A percentile compares a stretch with the other conserved stretches of the same genome.
phyloP scores from a whole-genome alignment of 2,329 filamentous ascomycete genomes.

The Paecilomyces niveus region DNA sequence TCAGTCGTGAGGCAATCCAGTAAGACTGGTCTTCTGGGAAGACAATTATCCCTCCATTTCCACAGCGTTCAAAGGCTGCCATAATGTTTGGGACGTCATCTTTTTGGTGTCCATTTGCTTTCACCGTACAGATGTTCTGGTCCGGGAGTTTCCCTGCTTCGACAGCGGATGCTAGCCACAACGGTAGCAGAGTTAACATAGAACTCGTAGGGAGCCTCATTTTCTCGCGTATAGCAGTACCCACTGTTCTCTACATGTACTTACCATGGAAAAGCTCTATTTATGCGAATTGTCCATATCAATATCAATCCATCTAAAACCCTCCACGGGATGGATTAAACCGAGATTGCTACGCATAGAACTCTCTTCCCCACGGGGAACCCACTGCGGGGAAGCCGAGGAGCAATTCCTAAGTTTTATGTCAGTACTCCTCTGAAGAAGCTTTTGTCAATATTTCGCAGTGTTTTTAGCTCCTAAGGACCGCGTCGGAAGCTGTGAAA shows the following conservation, averaged over 20 bases:
- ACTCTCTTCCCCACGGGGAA: neutral
- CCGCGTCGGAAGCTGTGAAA: neutral
- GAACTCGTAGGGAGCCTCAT: conserved; percentile 3
- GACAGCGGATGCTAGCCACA: conserved; percentile 1
- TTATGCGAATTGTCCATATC: neutral
- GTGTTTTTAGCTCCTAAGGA: neutral
- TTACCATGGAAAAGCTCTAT: neutral
- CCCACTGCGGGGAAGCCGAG: neutral
- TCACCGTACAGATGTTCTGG: conserved; percentile 31
- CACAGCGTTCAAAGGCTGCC: conserved; percentile 33
- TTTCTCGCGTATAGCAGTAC: neutral
- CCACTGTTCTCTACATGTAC: neutral
- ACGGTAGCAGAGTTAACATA: neutral
- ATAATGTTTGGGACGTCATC: conserved; percentile 38
- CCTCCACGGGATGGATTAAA: neutral
- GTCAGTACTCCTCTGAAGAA: neutral
- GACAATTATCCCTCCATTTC: conserved; percentile 38
- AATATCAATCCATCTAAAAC: neutral
- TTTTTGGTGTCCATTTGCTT: conserved; percentile 27
- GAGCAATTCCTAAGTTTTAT: neutral
- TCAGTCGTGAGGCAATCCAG: conserved; percentile 44
- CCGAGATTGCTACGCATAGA: neutral
- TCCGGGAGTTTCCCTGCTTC: conserved; percentile 4
- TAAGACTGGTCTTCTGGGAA: conserved; percentile 47
- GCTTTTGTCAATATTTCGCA: neutral